phyloP scores from a whole-genome alignment of 768 basidiomycete genomes.

The Auriscalpium vulgare region DNA sequence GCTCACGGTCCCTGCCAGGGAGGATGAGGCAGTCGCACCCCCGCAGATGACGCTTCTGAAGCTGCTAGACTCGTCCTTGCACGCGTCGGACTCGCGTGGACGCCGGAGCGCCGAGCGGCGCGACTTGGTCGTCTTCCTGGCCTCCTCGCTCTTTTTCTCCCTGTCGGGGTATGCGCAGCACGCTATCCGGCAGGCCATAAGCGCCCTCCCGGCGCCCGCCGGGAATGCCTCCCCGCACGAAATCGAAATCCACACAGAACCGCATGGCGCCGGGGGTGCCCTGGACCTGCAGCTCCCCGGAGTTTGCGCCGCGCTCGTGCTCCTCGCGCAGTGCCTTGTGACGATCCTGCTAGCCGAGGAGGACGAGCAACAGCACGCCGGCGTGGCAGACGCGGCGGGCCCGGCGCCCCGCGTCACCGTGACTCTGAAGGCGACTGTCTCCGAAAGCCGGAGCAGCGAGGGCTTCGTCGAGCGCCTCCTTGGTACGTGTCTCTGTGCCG shows the following conservation, averaged over 20 bases:
- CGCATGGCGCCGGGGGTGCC: neutral
- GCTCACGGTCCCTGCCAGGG: slow-evolving; percentile 28
- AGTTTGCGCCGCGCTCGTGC: slow-evolving; percentile 10
- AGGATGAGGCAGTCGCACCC: slow-evolving; percentile 68
- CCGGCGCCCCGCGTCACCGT: neutral
- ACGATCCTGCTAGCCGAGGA: slow-evolving; percentile 8
- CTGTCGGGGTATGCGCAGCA: slow-evolving; percentile 1
- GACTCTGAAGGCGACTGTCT: slow-evolving; percentile 6
- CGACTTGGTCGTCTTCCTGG: slow-evolving; percentile 3
- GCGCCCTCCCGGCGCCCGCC: neutral
- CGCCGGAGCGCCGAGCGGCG: neutral
- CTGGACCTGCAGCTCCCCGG: slow-evolving; percentile 10
- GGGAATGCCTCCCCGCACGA: neutral
- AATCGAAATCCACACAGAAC: neutral
- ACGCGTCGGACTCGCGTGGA: slow-evolving; percentile 30
- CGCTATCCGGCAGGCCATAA: slow-evolving; percentile 6
- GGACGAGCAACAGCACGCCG: neutral
- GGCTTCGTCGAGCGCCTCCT: slow-evolving; percentile 17
- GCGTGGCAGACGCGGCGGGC: neutral
- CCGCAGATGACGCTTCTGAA: slow-evolving; percentile 86
- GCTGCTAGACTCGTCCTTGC: slow-evolving; percentile 77
- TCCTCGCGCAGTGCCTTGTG: slow-evolving; percentile 10
- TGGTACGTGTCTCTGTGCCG: slow-evolving; percentile 9
- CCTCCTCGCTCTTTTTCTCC: neutral
- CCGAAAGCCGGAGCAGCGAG: slow-evolving; percentile 2